Percentiles rank a stretch among this genome's conserved stretches.
phyloP scores from a whole-genome alignment of 345 rosid species.

The Euphorbia peplus region DNA sequence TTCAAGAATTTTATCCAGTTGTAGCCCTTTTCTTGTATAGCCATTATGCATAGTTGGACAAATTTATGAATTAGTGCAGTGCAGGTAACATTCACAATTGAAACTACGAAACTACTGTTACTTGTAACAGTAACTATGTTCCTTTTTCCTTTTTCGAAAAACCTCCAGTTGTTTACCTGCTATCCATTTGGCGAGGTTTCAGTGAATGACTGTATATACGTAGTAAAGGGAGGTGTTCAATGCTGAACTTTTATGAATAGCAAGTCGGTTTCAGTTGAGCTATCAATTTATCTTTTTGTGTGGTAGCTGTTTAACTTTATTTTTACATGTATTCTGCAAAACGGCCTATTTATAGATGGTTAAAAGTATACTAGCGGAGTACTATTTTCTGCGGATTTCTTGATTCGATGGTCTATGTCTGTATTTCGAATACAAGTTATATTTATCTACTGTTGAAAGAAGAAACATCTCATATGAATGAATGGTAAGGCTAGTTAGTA shows the following conservation, averaged over 20 bases:
- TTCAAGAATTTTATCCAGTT: slow-evolving; percentile 67
- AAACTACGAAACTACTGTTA: neutral
- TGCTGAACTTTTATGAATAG: neutral
- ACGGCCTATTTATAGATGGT: neutral
- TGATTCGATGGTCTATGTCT: too few relatives aligned
- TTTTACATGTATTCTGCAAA: neutral
- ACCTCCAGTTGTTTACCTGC: neutral
- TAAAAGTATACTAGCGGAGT: neutral
- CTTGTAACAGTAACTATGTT: neutral
- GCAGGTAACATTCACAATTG: neutral
- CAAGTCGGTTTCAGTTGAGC: neutral
- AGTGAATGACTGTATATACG: neutral
- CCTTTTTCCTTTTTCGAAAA: neutral
- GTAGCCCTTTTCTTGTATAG: slow-evolving; percentile 32
- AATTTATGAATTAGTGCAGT: neutral
- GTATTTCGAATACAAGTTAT: too few relatives aligned
- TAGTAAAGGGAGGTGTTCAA: neutral
- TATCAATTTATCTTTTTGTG: neutral
- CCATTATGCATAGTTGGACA: slow-evolving; percentile 1
- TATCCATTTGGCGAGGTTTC: neutral
- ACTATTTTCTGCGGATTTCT: too few relatives aligned
- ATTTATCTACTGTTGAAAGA: too few relatives aligned
- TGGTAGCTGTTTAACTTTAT: neutral
- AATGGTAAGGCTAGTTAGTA: too few relatives aligned
- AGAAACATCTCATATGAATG: too few relatives aligned